phyloP scores from a whole-genome alignment of 2,329 filamentous ascomycete genomes.

The Alternaria sp. region DNA sequence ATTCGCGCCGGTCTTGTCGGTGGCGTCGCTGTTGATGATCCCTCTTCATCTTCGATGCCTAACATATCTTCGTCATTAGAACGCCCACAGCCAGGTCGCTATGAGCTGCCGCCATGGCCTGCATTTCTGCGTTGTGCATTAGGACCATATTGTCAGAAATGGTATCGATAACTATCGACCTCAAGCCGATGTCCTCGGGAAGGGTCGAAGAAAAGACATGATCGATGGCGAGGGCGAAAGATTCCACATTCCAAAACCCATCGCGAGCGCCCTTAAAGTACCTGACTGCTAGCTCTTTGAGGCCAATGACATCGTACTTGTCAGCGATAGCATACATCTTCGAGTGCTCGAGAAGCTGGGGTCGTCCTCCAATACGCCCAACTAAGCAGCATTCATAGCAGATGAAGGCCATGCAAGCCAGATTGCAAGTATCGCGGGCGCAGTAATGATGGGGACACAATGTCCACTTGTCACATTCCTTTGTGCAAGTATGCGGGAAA shows the following conservation, averaged over 20 bases:
- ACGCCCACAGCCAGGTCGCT: too few species aligned
- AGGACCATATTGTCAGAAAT: background rate
- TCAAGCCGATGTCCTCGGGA: background rate
- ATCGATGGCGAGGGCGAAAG: too few species aligned
- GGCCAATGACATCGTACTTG: background rate
- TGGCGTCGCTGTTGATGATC: too few species aligned
- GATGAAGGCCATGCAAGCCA: background rate
- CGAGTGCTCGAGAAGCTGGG: background rate
- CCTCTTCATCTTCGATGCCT: too few species aligned
- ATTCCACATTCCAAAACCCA: background rate
- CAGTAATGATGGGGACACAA: background rate
- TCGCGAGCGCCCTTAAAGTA: background rate
- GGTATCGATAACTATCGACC: background rate
- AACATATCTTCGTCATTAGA: too few species aligned
- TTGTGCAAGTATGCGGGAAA: too few species aligned
- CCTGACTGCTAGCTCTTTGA: background rate
- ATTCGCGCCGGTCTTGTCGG: too few species aligned
- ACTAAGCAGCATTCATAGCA: background rate
- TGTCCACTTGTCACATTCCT: too few species aligned
- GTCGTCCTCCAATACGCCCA: too few species aligned
- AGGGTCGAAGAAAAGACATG: background rate
- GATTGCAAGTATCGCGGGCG: accelerated
- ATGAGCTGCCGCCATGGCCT: background rate
- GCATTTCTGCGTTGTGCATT: background rate
- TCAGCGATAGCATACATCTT: background rate